These are phyloP conservation scores for Chaetomium globosum DNA, from an alignment of 2,329 filamentous ascomycete genomes.

Conservation along the genomic window DNA sequence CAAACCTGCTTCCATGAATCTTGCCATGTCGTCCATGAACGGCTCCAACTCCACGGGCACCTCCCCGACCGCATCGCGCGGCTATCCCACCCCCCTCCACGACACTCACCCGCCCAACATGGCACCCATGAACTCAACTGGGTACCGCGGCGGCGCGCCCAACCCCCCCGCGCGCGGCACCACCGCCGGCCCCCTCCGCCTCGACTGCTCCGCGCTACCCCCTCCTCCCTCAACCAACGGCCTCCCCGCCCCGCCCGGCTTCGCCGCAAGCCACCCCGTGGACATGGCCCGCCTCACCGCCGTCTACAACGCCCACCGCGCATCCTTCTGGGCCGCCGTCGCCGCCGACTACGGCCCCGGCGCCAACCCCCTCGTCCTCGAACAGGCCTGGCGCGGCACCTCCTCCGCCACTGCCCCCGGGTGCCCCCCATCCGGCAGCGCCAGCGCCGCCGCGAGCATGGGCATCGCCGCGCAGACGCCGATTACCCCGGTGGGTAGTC, in stretches of 20 bases:
- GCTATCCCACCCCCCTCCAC: slow-evolving; percentile 48
- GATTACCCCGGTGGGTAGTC: slow-evolving; percentile 57
- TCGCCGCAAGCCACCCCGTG: slow-evolving; percentile 48
- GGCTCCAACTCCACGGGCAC: slow-evolving; percentile 34
- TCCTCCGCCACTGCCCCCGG: background rate
- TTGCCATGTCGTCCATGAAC: slow-evolving; percentile 41
- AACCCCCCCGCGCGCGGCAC: slow-evolving; percentile 45
- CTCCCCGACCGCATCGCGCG: slow-evolving; percentile 44
- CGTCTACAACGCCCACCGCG: slow-evolving; percentile 70
- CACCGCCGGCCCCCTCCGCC: slow-evolving; percentile 50
- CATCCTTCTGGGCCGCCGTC: slow-evolving; percentile 72
- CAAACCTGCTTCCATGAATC: slow-evolving; percentile 61
- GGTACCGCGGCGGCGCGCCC: slow-evolving; percentile 43
- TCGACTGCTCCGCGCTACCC: slow-evolving; percentile 60
- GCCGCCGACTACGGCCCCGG: slow-evolving; percentile 71
- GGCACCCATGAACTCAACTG: slow-evolving; percentile 49
- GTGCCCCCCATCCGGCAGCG: background rate
- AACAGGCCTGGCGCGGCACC: slow-evolving; percentile 62
- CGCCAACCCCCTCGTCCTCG: slow-evolving; percentile 63
- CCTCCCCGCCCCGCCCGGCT: slow-evolving; percentile 26
- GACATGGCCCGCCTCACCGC: slow-evolving; percentile 68
- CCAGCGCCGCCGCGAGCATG: slow-evolving; percentile 10
- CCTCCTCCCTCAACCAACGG: slow-evolving; percentile 38
- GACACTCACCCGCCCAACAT: slow-evolving; percentile 51
- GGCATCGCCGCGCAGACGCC: slow-evolving; percentile 47